Conservation (phyloP, 805 yeast species). For the Saturnispora sekii region DNA sequence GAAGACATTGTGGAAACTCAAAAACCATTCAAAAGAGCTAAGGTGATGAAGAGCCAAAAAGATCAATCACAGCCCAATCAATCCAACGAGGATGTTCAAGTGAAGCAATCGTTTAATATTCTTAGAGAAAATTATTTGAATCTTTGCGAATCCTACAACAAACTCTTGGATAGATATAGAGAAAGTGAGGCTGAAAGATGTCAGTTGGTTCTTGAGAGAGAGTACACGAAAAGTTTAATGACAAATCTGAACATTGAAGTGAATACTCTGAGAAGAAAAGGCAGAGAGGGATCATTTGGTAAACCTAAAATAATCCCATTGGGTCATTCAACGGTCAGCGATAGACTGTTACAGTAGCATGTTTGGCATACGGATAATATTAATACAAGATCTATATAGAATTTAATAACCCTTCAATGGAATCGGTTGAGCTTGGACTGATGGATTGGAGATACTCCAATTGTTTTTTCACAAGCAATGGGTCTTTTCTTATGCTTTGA, state of each 20-base stretch:
- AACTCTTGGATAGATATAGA: constrained; percentile 1
- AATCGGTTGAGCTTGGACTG: neutral
- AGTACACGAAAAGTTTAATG: constrained; percentile 19
- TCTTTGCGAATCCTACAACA: constrained; percentile 5
- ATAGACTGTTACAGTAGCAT: neutral
- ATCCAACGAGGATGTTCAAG: neutral
- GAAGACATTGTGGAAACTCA: neutral
- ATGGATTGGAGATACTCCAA: too few relatives aligned
- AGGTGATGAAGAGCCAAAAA: neutral
- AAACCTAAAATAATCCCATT: neutral
- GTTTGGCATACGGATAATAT: neutral
- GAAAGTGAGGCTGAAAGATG: constrained; percentile 19
- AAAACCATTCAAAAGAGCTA: too few relatives aligned
- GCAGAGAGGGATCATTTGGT: constrained; percentile 9
- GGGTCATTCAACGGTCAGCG: constrained; percentile 2
- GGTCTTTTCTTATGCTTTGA: neutral
- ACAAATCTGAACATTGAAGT: constrained; percentile 19
- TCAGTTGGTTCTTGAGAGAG: constrained; percentile 17
- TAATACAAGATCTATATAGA: neutral
- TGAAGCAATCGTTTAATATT: neutral
- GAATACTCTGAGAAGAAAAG: constrained; percentile 12
- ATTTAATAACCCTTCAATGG: neutral
- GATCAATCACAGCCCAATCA: neutral
- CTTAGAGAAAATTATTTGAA: constrained; percentile 5
- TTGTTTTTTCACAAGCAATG: neutral